Conservation (phyloP, 2,329 filamentous ascomycete species). For the Graphiopsis chlorocephala region DNA sequence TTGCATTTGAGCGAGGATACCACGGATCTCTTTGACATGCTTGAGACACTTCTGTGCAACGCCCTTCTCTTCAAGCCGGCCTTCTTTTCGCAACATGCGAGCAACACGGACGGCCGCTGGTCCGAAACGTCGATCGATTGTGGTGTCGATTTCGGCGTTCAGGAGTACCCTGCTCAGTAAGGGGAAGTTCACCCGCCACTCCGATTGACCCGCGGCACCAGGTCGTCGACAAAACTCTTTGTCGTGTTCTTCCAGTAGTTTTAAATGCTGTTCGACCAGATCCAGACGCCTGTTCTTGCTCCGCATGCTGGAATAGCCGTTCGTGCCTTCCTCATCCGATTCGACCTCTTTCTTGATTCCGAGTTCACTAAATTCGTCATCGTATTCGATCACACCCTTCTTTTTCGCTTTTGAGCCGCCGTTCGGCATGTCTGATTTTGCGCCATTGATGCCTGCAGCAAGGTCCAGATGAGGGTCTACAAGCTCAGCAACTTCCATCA, state of each 20-base stretch:
- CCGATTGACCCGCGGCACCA: slow-evolving; percentile 57
- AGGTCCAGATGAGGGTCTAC: slow-evolving; percentile 42
- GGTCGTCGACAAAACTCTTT: slow-evolving; percentile 67
- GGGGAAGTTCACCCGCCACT: slow-evolving; percentile 84
- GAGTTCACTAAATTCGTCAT: slow-evolving; percentile 26
- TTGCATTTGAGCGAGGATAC: slow-evolving; percentile 81
- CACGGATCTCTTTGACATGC: slow-evolving; percentile 79
- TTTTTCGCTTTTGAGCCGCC: slow-evolving; percentile 28
- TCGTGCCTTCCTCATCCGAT: slow-evolving; percentile 27
- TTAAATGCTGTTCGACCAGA: slow-evolving; percentile 69
- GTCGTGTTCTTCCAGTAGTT: slow-evolving; percentile 67
- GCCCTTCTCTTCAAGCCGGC: slow-evolving; percentile 92
- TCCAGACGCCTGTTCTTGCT: slow-evolving; percentile 43
- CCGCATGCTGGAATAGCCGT: slow-evolving; percentile 14
- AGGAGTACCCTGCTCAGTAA: slow-evolving; percentile 67
- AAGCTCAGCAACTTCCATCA: slow-evolving; percentile 42
- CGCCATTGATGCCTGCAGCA: slow-evolving; percentile 26
- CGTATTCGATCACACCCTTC: slow-evolving; percentile 22
- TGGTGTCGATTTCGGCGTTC: slow-evolving; percentile 75
- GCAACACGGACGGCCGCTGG: slow-evolving; percentile 76
- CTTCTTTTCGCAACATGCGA: slow-evolving; percentile 78
- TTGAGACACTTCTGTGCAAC: slow-evolving; percentile 78
- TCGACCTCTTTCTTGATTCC: slow-evolving; percentile 32
- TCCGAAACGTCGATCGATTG: slow-evolving; percentile 75
- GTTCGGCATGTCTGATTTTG: slow-evolving; percentile 24